Percentiles rank a stretch among this genome's conserved stretches.
Conservation (phyloP, 371 early-diverging fungal species). For the Mortierella sp. region DNA sequence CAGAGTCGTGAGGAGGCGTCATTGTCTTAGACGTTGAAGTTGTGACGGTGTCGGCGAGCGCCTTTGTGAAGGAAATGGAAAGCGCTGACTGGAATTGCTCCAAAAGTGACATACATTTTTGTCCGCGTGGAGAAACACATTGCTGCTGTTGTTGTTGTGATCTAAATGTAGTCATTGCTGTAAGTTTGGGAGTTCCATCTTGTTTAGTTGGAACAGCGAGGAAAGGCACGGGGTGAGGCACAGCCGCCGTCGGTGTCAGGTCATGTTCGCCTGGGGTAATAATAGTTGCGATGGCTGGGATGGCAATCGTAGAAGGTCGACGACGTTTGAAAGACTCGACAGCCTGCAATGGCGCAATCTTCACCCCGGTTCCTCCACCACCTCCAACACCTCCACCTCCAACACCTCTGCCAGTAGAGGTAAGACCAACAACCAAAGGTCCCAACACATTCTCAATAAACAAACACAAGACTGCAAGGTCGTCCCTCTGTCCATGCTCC, state of each 20-base stretch:
- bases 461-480: neutral
- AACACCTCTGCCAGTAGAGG: neutral
- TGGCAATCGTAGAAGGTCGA: neutral
- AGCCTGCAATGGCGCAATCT: neutral
- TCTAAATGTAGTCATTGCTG: neutral
- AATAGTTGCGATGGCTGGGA: neutral
- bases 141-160: neutral
- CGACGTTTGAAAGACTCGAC: neutral
- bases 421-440: neutral
- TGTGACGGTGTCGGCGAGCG: neutral
- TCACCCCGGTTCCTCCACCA: no score
- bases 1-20: neutral
- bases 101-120: conserved; percentile 15
- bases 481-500: conserved; percentile 12
- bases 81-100: conserved; percentile 11
- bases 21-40: neutral
- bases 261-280: neutral
- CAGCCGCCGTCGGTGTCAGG: neutral
- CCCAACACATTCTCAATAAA: conserved; percentile 13
- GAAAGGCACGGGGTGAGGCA: neutral
- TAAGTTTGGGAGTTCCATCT: neutral
- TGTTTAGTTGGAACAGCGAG: neutral
- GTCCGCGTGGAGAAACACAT: conserved; percentile 16
- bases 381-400: neutral
- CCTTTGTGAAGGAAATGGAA: neutral